A percentile compares a stretch with the other conserved stretches of the same genome.
Evolutionary conservation across 2,329 filamentous ascomycete genomes (phyloP).

Genomic region (Leptographium lundbergii): DNA sequence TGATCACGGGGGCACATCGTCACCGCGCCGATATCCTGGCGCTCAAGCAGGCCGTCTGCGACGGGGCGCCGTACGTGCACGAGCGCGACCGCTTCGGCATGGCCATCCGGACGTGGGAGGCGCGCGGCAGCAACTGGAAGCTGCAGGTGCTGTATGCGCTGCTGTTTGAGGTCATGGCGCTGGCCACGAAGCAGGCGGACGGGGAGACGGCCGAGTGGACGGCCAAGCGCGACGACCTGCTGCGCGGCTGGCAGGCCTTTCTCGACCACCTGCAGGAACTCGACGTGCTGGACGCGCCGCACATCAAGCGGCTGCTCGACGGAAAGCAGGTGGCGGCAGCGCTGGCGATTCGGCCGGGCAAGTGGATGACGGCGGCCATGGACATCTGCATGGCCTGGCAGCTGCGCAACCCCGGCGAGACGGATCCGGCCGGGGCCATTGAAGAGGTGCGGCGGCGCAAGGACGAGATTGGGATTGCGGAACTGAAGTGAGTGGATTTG

Average conservation of each 20-base stretch:
- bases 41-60: conserved; percentile 37
- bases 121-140: conserved; percentile 50
- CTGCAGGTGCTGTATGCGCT: conserved; percentile 57
- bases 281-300: conserved; percentile 43
- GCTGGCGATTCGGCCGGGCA: conserved; percentile 58
- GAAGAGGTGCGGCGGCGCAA: conserved; percentile 42
- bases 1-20: conserved; percentile 30
- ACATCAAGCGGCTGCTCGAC: conserved; percentile 54
- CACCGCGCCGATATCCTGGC: conserved; percentile 11
- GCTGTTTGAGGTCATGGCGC: conserved; percentile 44
- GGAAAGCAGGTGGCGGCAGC: conserved; percentile 60
- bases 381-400: conserved; percentile 82
- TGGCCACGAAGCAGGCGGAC: neutral
- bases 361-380: conserved; percentile 73
- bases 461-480: conserved; percentile 36
- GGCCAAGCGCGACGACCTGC: conserved; percentile 25
- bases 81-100: conserved; percentile 58
- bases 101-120: conserved; percentile 61
- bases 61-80: conserved; percentile 28
- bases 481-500: no score
- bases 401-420: conserved; percentile 58
- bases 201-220: neutral
- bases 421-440: conserved; percentile 45
- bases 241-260: conserved; percentile 40
- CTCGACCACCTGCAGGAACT: conserved; percentile 41